phyloP scores from a whole-genome alignment of 208 protist genomes.

The Trypanosoma scelopori region DNA sequence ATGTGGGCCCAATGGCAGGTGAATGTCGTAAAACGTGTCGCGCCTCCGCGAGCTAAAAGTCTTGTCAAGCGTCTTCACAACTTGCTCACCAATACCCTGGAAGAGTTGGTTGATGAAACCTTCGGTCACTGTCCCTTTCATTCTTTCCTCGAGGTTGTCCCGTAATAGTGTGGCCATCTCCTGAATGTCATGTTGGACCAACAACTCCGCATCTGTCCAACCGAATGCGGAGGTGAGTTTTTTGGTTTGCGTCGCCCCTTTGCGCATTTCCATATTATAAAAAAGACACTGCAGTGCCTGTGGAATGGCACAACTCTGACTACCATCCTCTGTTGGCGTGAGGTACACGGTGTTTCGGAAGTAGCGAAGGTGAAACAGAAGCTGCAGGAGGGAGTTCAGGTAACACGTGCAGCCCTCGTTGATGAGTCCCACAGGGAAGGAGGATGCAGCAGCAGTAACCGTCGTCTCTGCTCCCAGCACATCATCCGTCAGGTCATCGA shows the following conservation, averaged over 20 bases:
- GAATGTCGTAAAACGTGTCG: slow-evolving; percentile 91
- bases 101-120: slow-evolving; percentile 86
- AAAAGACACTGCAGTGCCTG: slow-evolving; percentile 83
- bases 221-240: slow-evolving; percentile 89
- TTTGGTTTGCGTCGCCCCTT: slow-evolving; percentile 61
- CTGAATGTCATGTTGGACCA: slow-evolving; percentile 91
- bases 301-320: slow-evolving; percentile 36
- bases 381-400: slow-evolving; percentile 89
- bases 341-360: slow-evolving; percentile 86
- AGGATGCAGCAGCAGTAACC: background rate
- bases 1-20: slow-evolving; percentile 72
- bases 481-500: too few species aligned
- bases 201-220: slow-evolving; percentile 77
- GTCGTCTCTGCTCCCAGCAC: background rate
- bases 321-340: slow-evolving; percentile 54
- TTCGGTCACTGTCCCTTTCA: slow-evolving; percentile 88
- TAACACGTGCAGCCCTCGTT: slow-evolving; percentile 93
- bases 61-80: slow-evolving; percentile 83
- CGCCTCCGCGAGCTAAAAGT: slow-evolving; percentile 60
- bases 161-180: slow-evolving; percentile 87
- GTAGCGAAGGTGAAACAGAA: slow-evolving; percentile 83
- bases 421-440: slow-evolving; percentile 63
- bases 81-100: slow-evolving; percentile 73
- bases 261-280: slow-evolving; percentile 83
- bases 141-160: slow-evolving; percentile 86